These are phyloP conservation scores for Selaginella tamariscina DNA, from an alignment of 75 land plant species.

Conservation along the genomic window DNA sequence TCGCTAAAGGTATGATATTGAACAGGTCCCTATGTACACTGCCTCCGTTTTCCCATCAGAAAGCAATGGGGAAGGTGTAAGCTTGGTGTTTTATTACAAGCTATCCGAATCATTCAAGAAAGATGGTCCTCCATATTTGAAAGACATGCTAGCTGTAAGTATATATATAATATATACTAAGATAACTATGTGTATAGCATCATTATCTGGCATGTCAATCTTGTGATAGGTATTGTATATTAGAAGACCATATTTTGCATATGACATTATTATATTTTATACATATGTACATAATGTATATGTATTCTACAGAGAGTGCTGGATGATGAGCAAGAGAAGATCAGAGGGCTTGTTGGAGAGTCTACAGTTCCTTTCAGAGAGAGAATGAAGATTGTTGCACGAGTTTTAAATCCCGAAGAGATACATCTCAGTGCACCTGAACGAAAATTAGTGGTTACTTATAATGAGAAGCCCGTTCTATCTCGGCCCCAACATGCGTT, in stretches of 20 bases:
- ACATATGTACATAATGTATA: not conserved
- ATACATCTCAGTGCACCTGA: conserved; percentile 56
- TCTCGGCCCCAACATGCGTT: conserved; percentile 84
- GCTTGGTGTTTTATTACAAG: conserved; percentile 68
- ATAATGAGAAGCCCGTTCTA: conserved; percentile 81
- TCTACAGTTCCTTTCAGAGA: conserved; percentile 61
- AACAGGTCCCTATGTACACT: conserved; percentile 51
- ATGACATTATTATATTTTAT: not conserved
- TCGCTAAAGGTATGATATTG: not conserved
- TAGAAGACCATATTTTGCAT: too few species aligned
- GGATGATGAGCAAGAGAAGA: conserved; percentile 56
- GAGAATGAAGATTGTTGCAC: conserved; percentile 60
- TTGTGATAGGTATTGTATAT: too few species aligned
- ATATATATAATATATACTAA: too few species aligned
- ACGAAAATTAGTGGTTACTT: conserved; percentile 49
- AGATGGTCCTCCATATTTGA: conserved; percentile 35
- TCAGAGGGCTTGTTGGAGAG: conserved; percentile 59
- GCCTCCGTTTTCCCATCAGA: conserved; percentile 63
- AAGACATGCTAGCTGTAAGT: conserved; percentile 41
- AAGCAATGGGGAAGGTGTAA: conserved; percentile 80
- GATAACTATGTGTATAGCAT: too few species aligned
- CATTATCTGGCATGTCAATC: too few species aligned
- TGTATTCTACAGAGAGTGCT: conserved; percentile 46
- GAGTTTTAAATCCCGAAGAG: conserved; percentile 67
- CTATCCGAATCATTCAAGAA: conserved; percentile 46